Percentiles rank a stretch among this genome's conserved stretches.
These are phyloP conservation scores for Hypoxylon lenormandii DNA, from an alignment of 495 filamentous ascomycete species.

Conservation along the genomic window DNA sequence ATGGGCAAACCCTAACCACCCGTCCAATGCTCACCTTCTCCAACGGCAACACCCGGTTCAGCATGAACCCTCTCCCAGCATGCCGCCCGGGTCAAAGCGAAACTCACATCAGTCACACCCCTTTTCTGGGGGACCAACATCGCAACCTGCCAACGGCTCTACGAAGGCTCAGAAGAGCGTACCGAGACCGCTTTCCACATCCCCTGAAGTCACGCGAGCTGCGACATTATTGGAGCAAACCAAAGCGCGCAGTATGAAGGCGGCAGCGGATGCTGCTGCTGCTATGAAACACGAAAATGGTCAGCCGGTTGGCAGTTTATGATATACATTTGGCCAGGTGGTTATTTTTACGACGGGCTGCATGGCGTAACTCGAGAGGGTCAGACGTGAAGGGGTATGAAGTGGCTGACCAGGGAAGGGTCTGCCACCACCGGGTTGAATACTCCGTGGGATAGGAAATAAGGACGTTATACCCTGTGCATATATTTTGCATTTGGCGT, in stretches of 20 bases:
- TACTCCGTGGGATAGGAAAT: conserved; percentile 42
- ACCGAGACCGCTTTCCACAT: conserved; percentile 44
- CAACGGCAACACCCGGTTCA: conserved; percentile 56
- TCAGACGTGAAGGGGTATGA: background rate
- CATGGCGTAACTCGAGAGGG: conserved; percentile 20
- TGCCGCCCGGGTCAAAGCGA: conserved; percentile 49
- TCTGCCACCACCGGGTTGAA: conserved; percentile 23
- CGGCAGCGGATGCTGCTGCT: conserved; percentile 38
- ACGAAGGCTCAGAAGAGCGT: conserved; percentile 37
- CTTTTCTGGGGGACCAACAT: conserved; percentile 46
- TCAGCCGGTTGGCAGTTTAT: conserved; percentile 37
- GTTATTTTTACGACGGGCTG: conserved; percentile 18
- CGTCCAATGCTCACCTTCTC: conserved; percentile 68
- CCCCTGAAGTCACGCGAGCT: conserved; percentile 50
- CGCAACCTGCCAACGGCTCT: conserved; percentile 43
- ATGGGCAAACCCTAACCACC: conserved; percentile 90
- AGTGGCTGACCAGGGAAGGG: conserved; percentile 2
- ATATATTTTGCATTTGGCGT: conserved; percentile 52
- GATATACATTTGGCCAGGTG: conserved; percentile 13
- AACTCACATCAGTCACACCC: conserved; percentile 52
- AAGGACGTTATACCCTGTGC: conserved; percentile 49
- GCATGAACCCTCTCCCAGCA: conserved; percentile 45
- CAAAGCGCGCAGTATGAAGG: conserved; percentile 43
- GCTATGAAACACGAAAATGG: conserved; percentile 33
- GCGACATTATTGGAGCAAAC: conserved; percentile 49